Conservation (phyloP, 2,329 filamentous ascomycete species). For the Hypoxylon sp. region DNA sequence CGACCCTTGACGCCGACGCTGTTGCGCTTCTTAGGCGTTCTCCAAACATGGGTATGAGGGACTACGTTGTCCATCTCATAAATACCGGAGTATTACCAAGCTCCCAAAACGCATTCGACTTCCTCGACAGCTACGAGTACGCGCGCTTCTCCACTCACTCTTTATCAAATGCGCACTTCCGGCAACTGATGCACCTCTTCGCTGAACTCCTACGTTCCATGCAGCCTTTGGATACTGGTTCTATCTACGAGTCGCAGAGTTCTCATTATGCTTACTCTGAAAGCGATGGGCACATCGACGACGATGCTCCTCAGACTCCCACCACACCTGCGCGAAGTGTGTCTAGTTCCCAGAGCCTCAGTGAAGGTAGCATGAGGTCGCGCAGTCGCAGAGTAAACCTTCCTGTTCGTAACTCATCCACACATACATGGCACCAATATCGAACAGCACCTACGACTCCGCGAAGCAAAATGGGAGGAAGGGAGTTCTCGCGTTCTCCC, state of each 20-base stretch:
- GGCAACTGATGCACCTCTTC: conserved; percentile 83
- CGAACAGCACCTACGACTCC: conserved; percentile 64
- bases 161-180: conserved; percentile 75
- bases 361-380: conserved; percentile 43
- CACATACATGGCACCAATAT: conserved; percentile 56
- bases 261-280: conserved; percentile 38
- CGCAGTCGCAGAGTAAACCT: conserved; percentile 38
- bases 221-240: conserved; percentile 65
- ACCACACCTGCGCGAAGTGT: conserved; percentile 49
- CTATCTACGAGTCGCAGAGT: conserved; percentile 52
- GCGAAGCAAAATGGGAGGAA: conserved; percentile 50
- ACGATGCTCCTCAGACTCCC: conserved; percentile 56
- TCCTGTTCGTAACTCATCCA: conserved; percentile 52
- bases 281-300: conserved; percentile 45
- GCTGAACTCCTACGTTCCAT: conserved; percentile 82
- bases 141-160: conserved; percentile 81
- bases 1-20: conserved; percentile 70
- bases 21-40: conserved; percentile 77
- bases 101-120: conserved; percentile 59
- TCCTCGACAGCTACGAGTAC: conserved; percentile 80
- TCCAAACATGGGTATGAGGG: conserved; percentile 75
- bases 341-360: conserved; percentile 39
- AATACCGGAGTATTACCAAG: conserved; percentile 67
- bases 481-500: conserved; percentile 49
- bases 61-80: conserved; percentile 78